These are phyloP conservation scores for Blumeria graminis DNA, from an alignment of 2,329 filamentous ascomycete species.

Conservation along the genomic window DNA sequence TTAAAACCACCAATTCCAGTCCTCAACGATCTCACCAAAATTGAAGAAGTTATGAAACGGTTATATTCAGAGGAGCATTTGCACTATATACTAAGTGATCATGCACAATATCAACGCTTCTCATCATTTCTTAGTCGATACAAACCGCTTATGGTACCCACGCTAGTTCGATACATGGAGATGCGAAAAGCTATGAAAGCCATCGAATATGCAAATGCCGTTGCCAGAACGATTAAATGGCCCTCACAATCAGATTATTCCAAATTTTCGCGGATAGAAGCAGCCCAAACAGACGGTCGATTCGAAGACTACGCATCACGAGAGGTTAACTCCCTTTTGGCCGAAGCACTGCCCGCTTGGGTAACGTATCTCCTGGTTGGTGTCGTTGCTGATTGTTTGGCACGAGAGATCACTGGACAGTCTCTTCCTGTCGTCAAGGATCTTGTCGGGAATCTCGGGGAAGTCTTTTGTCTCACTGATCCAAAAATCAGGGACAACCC, in stretches of 20 bases:
- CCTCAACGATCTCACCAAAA: conserved; percentile 2
- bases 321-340: conserved; percentile 7
- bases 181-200: conserved; percentile 10
- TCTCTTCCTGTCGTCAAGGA: conserved; percentile 36
- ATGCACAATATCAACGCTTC: conserved; percentile 6
- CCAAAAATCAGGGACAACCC: conserved; percentile 47
- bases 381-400: conserved; percentile 41
- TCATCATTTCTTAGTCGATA: conserved; percentile 8
- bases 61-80: conserved; percentile 6
- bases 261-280: conserved; percentile 8
- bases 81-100: conserved; percentile 7
- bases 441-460: conserved; percentile 47
- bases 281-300: conserved; percentile 6
- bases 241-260: conserved; percentile 8
- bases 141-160: conserved; percentile 6
- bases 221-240: conserved; percentile 8
- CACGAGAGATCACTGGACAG: conserved; percentile 40
- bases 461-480: conserved; percentile 54
- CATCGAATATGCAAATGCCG: conserved; percentile 10
- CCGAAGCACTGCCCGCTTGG: conserved; percentile 46
- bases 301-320: conserved; percentile 9
- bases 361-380: conserved; percentile 41
- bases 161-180: conserved; percentile 8
- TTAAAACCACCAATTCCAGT: background rate
- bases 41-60: conserved; percentile 6